Conservation (phyloP, 331 rosid species). For the Malus hybrid region DNA sequence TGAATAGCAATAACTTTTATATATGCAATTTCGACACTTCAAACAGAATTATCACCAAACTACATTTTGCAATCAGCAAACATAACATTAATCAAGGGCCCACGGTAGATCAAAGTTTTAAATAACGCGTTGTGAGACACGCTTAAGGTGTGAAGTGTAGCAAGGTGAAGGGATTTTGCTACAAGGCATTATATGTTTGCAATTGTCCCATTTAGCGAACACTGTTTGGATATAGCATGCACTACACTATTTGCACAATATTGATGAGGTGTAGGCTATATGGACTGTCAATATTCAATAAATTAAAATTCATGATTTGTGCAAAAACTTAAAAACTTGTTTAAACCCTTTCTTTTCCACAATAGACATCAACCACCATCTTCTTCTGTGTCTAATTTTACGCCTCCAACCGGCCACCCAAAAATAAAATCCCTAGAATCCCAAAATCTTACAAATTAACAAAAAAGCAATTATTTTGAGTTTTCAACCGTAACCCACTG, state of each 20-base stretch:
- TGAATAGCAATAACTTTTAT: background rate
- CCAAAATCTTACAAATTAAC: too few species aligned
- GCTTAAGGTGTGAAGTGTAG: background rate
- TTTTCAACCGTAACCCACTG: background rate
- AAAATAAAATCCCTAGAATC: too few species aligned
- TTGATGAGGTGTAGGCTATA: background rate
- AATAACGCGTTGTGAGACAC: too few species aligned
- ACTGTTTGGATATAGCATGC: background rate
- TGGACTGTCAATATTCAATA: background rate
- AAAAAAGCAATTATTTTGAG: background rate
- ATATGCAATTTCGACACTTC: background rate
- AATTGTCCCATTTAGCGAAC: background rate
- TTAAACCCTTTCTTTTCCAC: background rate
- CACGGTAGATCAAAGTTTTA: background rate
- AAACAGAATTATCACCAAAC: background rate
- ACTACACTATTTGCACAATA: background rate
- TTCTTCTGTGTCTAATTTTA: too few species aligned
- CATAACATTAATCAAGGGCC: background rate
- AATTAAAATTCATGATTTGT: background rate
- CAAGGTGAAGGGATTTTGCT: background rate
- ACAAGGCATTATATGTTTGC: background rate
- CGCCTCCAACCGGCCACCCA: too few species aligned
- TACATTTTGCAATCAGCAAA: background rate
- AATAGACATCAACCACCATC: background rate
- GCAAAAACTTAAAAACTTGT: background rate